A percentile compares a stretch with the other conserved stretches of the same genome.
Evolutionary conservation across 768 basidiomycete genomes (phyloP).

Genomic region (Lactarius hengduanensis): DNA sequence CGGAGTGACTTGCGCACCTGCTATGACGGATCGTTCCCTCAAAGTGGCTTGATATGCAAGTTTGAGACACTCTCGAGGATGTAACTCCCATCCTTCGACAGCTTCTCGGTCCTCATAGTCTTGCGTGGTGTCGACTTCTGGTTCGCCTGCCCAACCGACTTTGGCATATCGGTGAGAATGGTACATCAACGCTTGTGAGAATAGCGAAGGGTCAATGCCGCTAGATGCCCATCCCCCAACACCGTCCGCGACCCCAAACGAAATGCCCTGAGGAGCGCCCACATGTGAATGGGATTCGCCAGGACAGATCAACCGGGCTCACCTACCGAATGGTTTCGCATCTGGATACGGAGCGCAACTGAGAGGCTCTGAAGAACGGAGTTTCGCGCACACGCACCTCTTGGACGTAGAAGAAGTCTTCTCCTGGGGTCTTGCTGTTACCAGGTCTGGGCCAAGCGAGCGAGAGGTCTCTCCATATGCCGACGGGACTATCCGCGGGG

Average conservation of each 20-base stretch:
- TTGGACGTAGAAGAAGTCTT: conserved; percentile 67
- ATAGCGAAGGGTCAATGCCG: conserved; percentile 84
- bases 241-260: conserved; percentile 87
- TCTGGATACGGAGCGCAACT: conserved; percentile 42
- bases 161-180: conserved; percentile 72
- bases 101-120: conserved; percentile 66
- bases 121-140: conserved; percentile 74
- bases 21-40: conserved; percentile 52
- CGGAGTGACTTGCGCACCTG: conserved; percentile 29
- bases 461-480: conserved; percentile 66
- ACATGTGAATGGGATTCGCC: conserved; percentile 24
- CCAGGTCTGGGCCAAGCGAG: conserved; percentile 47
- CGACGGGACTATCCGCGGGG: conserved; percentile 54
- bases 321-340: conserved; percentile 78
- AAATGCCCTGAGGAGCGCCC: conserved; percentile 53
- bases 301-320: conserved; percentile 22
- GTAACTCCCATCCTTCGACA: conserved; percentile 66
- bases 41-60: conserved; percentile 71
- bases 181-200: conserved; percentile 90
- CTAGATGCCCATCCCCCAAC: conserved; percentile 89
- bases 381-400: conserved; percentile 47
- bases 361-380: conserved; percentile 3
- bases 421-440: conserved; percentile 46
- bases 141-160: conserved; percentile 79
- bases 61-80: conserved; percentile 67